phyloP scores from a whole-genome alignment of 352 stramenopile species.

The Blastocystis sp. region DNA sequence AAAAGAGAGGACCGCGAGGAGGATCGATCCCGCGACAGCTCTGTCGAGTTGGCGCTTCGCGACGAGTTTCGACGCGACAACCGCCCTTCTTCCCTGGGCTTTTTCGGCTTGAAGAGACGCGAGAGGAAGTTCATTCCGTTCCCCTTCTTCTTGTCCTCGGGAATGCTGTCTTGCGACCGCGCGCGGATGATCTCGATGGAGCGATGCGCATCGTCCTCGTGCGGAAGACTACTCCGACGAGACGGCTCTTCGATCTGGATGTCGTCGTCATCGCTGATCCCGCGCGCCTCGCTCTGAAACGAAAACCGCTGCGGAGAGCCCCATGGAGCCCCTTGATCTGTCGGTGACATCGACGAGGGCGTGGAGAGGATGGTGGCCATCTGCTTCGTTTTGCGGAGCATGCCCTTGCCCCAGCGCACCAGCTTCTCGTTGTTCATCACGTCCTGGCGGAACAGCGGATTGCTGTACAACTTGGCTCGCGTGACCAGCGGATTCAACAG shows the following conservation, averaged over 20 bases:
- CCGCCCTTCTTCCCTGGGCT: not conserved
- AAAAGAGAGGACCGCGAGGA: too few relatives aligned
- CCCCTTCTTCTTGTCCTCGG: not conserved
- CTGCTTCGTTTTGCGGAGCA: conserved; percentile 58
- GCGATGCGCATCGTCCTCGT: not conserved
- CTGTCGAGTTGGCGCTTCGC: not conserved
- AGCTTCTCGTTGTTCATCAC: conserved; percentile 55
- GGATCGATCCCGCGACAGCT: too few relatives aligned
- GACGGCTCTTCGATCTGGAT: not conserved
- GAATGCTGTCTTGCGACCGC: conserved; percentile 26
- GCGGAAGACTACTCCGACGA: not conserved
- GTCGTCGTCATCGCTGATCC: not conserved
- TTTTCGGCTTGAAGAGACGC: conserved; percentile 57
- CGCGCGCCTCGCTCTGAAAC: not conserved
- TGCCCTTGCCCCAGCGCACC: conserved; percentile 48
- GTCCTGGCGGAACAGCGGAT: conserved; percentile 48
- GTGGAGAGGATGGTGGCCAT: conserved; percentile 19
- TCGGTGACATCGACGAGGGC: not conserved
- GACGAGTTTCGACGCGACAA: not conserved
- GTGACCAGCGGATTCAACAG: conserved; percentile 36
- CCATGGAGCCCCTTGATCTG: not conserved
- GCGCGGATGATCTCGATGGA: not conserved
- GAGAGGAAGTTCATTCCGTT: conserved; percentile 41
- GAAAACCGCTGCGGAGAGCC: not conserved
- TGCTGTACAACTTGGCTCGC: conserved; percentile 44